Percentiles rank a stretch among this genome's conserved stretches.
Evolutionary conservation across 306 rosid genomes (phyloP).

Genomic region (Citrullus amarus): DNA sequence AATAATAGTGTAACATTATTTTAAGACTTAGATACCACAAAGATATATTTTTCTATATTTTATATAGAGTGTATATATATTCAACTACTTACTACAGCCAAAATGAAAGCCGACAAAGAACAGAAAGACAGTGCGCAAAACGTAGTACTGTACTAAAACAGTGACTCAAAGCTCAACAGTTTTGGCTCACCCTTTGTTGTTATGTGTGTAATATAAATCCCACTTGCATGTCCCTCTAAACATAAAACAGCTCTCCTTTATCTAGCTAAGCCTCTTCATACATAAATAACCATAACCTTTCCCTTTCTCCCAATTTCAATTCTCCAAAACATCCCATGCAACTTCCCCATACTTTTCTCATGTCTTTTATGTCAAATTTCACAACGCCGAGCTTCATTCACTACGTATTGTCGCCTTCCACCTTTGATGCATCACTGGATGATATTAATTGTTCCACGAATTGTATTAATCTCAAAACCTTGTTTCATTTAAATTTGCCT

Average conservation of each 20-base stretch:
- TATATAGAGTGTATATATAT: not conserved
- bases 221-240: slow-evolving; percentile 1
- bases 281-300: not conserved
- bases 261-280: not conserved
- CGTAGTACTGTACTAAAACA: slow-evolving; percentile 3
- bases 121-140: slow-evolving; percentile 1
- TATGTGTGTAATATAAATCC: not conserved
- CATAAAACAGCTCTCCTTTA: not conserved
- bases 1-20: no score
- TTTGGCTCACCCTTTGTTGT: not conserved
- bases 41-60: no score
- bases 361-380: not conserved
- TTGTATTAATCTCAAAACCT: not conserved
- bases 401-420: not conserved
- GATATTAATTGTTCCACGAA: not conserved
- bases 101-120: not conserved
- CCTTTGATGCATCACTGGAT: not conserved
- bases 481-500: not conserved
- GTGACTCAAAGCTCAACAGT: slow-evolving; percentile 2
- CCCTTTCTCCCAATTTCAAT: not conserved
- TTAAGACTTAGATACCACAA: no score
- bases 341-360: not conserved
- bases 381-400: not conserved
- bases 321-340: slow-evolving; percentile 4
- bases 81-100: not conserved